phyloP scores from a whole-genome alignment of 2,329 filamentous ascomycete genomes.

The Furcasterigmium sp. region DNA sequence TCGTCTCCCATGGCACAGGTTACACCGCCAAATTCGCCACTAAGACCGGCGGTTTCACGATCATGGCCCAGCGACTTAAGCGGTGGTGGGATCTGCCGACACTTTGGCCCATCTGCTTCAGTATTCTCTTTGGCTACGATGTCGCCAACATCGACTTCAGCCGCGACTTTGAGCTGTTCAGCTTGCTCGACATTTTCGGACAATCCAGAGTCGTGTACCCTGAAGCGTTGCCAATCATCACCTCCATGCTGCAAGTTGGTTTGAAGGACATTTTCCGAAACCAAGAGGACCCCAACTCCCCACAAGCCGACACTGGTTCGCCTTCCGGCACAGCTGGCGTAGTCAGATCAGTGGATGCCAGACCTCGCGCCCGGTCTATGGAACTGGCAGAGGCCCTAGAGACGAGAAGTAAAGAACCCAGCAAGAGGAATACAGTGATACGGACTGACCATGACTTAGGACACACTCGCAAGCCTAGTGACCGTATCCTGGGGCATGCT shows the following conservation, averaged over 20 bases:
- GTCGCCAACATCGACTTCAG: slow-evolving; percentile 70
- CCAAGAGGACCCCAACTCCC: slow-evolving; percentile 55
- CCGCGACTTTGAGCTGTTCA: slow-evolving; percentile 67
- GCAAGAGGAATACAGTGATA: too few relatives aligned
- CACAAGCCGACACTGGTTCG: slow-evolving; percentile 16
- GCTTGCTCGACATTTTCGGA: slow-evolving; percentile 69
- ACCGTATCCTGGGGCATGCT: slow-evolving; percentile 46
- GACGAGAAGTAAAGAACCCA: slow-evolving; percentile 41
- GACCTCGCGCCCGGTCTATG: slow-evolving; percentile 56
- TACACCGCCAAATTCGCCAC: slow-evolving; percentile 80
- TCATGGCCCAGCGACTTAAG: slow-evolving; percentile 77
- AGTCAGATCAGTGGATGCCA: slow-evolving; percentile 20
- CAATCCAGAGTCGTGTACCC: slow-evolving; percentile 65
- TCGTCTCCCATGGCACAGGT: slow-evolving; percentile 73
- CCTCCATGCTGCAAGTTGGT: slow-evolving; percentile 81
- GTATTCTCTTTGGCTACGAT: slow-evolving; percentile 81
- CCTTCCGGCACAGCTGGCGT: slow-evolving; percentile 8
- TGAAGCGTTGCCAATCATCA: slow-evolving; percentile 74
- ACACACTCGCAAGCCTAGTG: slow-evolving; percentile 34
- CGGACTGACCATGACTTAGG: slow-evolving; percentile 22
- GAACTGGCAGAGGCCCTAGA: slow-evolving; percentile 58
- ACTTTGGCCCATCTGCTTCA: slow-evolving; percentile 84
- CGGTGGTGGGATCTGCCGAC: slow-evolving; percentile 84
- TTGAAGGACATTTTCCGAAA: slow-evolving; percentile 64
- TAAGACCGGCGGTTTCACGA: slow-evolving; percentile 82